Evolutionary conservation across 2,329 filamentous ascomycete genomes (phyloP).

Genomic region (Pseudogymnoascus sp.): DNA sequence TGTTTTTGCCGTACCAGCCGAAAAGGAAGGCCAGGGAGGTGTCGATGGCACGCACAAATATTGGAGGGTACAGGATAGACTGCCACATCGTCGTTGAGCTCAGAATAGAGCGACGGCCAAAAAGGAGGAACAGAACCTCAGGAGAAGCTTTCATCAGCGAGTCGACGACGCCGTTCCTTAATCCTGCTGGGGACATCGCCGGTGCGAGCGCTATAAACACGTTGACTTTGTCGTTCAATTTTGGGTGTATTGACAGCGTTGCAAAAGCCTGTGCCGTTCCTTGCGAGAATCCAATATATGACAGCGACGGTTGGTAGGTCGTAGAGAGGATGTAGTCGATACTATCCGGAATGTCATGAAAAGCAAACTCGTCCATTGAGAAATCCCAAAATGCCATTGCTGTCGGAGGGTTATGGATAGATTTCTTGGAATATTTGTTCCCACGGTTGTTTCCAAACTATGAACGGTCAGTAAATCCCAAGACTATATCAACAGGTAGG

Average conservation of each 20-base stretch:
- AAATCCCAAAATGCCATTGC: slow-evolving; percentile 89
- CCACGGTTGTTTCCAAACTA: slow-evolving; percentile 93
- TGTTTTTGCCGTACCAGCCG: slow-evolving; percentile 80
- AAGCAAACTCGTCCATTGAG: slow-evolving; percentile 96
- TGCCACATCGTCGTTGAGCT: slow-evolving; percentile 97
- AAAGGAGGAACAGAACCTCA: slow-evolving; percentile 83
- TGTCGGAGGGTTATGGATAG: slow-evolving; percentile 64
- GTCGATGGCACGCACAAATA: slow-evolving; percentile 86
- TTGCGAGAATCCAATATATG: slow-evolving; percentile 95
- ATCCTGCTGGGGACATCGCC: slow-evolving; percentile 88
- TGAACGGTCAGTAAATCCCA: slow-evolving; percentile 18
- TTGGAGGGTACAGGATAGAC: slow-evolving; percentile 84
- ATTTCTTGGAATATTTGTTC: slow-evolving; percentile 99
- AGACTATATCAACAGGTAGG: not conserved
- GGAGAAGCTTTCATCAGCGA: slow-evolving; percentile 90
- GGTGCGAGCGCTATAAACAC: slow-evolving; percentile 94
- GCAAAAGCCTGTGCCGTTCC: slow-evolving; percentile 96
- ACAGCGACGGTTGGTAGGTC: slow-evolving; percentile 74
- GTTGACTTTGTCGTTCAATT: slow-evolving; percentile 85
- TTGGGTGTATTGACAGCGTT: slow-evolving; percentile 82
- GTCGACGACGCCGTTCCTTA: slow-evolving; percentile 85
- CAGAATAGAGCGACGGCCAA: slow-evolving; percentile 84
- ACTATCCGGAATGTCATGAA: slow-evolving; percentile 92
- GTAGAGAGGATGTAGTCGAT: slow-evolving; percentile 85
- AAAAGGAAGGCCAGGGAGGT: slow-evolving; percentile 75